Evolutionary conservation across 2,329 filamentous ascomycete species (phyloP), one percentile per base, ranked within the genome.

Genomic region (Geosmithia morbida): DNA sequence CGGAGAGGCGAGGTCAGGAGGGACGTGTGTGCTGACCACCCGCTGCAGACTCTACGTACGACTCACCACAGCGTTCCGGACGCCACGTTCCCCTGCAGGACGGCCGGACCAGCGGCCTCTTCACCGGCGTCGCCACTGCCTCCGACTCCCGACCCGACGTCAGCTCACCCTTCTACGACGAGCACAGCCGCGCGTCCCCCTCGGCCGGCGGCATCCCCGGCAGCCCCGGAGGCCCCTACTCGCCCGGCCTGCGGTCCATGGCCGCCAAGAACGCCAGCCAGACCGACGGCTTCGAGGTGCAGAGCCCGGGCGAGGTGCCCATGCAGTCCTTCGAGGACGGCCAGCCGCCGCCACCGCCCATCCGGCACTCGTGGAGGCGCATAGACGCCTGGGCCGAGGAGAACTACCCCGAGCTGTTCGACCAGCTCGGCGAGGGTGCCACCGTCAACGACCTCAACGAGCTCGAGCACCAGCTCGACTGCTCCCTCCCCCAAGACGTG

Each of bases 261-360:
- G 74, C 80, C 46, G 85, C 83, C 55, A 75, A 77, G 55, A 74
- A 79, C 57, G 72, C 78, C 37, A 79, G 73, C 51, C 77, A 79
- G 54, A 70, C 70, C 50, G 76, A 81, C 49, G 76, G 78, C 44
- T 81, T 85, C 56, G 85, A 92, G 60, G 79, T 79, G 49, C 76
- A 81, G 54, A 80, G 70, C 67, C 68, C 79, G 5, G 85, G 86
- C 53, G 90, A 96, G 64, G 95, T 98, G 52, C 90, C 85, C 55
- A 92, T 98, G 87, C 92, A 96, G 67, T 85, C 85, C 51, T 98
- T 98, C 67, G 81, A 84, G 58, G 89, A 96, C 55, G 92, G 92
- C 48, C 75, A 87, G 20, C 89, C 92, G 2, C 92, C 92, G 2
- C 80, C 92, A 7, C 92, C 92, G 2, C 88, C 92, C 7, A 81